Evolutionary conservation across 1,284 basidiomycete genomes (phyloP).

Genomic region (Cryptococcus neoformans): DNA sequence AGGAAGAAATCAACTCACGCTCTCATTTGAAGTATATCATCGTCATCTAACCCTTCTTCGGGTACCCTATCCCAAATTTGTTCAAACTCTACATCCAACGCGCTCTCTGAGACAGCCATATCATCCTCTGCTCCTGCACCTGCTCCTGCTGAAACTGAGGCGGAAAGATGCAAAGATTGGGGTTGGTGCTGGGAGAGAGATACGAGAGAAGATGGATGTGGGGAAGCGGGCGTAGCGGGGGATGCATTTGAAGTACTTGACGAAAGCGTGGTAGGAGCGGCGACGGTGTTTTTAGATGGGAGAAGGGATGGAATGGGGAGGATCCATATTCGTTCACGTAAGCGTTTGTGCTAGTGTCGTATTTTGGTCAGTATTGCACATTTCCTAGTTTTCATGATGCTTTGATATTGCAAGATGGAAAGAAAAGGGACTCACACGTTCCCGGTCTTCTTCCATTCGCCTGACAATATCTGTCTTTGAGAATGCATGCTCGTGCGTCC

Average conservation of each 20-base stretch:
- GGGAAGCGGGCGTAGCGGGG: slow-evolving; percentile 32
- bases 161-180: too few species aligned
- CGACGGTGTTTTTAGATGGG: slow-evolving; percentile 7
- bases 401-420: not conserved
- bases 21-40: slow-evolving; percentile 55
- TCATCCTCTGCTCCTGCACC: not conserved
- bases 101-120: slow-evolving; percentile 37
- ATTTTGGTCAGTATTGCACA: too few species aligned
- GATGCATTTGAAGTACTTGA: slow-evolving; percentile 5
- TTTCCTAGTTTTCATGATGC: not conserved
- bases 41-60: slow-evolving; percentile 73
- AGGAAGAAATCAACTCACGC: slow-evolving; percentile 26
- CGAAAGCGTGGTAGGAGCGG: slow-evolving; percentile 16
- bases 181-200: too few species aligned
- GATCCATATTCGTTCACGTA: slow-evolving; percentile 91
- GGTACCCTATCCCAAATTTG: slow-evolving; percentile 87
- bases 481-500: slow-evolving; percentile 48
- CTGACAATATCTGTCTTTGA: slow-evolving; percentile 70
- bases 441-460: slow-evolving; percentile 91
- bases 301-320: slow-evolving; percentile 52
- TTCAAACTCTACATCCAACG: slow-evolving; percentile 84
- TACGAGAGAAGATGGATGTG: slow-evolving; percentile 4
- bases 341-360: slow-evolving; percentile 67
- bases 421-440: slow-evolving; percentile 56
- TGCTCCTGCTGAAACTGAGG: not conserved